Base-by-base conservation (phyloP, 75 land plant species). In the Isoetes taiwanensis region DNA sequence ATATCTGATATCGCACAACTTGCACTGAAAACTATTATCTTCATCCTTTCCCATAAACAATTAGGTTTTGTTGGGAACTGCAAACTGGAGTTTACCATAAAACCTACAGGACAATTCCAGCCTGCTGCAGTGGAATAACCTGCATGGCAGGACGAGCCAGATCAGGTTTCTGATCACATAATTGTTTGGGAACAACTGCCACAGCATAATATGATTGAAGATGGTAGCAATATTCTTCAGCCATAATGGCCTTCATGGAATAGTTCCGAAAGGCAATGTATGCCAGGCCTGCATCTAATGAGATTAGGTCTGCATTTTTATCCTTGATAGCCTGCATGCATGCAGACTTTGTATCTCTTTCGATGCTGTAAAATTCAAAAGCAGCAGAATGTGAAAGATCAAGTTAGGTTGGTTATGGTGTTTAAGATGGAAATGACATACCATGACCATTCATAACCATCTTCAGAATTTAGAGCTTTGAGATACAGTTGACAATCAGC, bases 171-270 rank as follows among this genome's bases (percentile, higher is more conserved):
- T 31, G 35, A 26, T 68, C 20, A 46, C 76, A 73, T 24, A 34
- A 54, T 23, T 42, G 37, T 31, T 60, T 57, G 34, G 30, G 41
- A 2, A 73, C 72, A 19, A 73, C 52, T 8, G 76, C 76, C n/a
- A 73, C 76, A 14, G 72, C 62, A 9, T 58, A 41, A 25, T 73
- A 73, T 33, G 57, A 32, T 26, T 48, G 9, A 20, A 54, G 55
- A 20, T 59, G 72, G 33, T 63, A 50, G 34, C 63, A 58, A 34
- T 73, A 68, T 20, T 63, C 67, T 46, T 73, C 76, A 5, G 65
- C 66, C 39, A 60, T 59, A 30, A 68, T 63, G 10, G 67, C 76
- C 55, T 73, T 73, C 76, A 73, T 64, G 32, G 76, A 73, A 40
- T 73, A 63, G 34, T 73, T 63, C 10, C 42, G 27, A 30, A 73